Percentiles rank a stretch among this genome's conserved stretches.
Evolutionary conservation across 768 basidiomycete genomes (phyloP).

Genomic region (Cystobasidium onofrii): DNA sequence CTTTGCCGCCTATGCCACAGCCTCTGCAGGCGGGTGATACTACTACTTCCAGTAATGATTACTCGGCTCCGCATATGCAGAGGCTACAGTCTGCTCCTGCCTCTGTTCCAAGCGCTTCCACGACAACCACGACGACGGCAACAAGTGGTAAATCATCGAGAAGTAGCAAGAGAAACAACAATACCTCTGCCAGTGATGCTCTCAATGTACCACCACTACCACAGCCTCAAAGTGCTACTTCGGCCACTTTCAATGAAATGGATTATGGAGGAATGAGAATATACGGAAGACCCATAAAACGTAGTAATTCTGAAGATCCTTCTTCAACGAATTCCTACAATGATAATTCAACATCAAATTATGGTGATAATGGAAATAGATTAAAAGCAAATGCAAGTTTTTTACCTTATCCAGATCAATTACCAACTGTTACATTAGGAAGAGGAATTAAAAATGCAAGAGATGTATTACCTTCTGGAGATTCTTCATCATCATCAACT

Average conservation of each 20-base stretch:
- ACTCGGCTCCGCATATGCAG: neutral
- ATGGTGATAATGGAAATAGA: neutral
- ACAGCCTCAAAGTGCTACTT: neutral
- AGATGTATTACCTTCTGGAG: slow-evolving; percentile 24
- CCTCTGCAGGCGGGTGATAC: neutral
- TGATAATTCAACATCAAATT: neutral
- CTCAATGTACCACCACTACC: neutral
- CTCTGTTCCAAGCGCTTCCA: neutral
- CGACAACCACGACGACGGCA: neutral
- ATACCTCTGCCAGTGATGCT: neutral
- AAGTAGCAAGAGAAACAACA: neutral
- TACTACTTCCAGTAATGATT: neutral
- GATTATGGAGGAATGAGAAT: slow-evolving; percentile 25
- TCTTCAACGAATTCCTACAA: neutral
- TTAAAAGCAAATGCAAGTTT: slow-evolving; percentile 15
- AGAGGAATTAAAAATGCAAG: slow-evolving; percentile 33
- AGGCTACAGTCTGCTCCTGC: neutral
- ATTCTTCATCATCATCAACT: neutral
- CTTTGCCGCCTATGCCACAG: neutral
- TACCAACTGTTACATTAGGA: slow-evolving; percentile 37
- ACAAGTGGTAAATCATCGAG: neutral
- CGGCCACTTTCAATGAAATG: slow-evolving; percentile 5
- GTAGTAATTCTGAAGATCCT: slow-evolving; percentile 12
- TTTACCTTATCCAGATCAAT: slow-evolving; percentile 39
- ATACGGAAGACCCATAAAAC: slow-evolving; percentile 11